Conservation (phyloP, 2,329 filamentous ascomycete species). For the Eurotiales sp. region DNA sequence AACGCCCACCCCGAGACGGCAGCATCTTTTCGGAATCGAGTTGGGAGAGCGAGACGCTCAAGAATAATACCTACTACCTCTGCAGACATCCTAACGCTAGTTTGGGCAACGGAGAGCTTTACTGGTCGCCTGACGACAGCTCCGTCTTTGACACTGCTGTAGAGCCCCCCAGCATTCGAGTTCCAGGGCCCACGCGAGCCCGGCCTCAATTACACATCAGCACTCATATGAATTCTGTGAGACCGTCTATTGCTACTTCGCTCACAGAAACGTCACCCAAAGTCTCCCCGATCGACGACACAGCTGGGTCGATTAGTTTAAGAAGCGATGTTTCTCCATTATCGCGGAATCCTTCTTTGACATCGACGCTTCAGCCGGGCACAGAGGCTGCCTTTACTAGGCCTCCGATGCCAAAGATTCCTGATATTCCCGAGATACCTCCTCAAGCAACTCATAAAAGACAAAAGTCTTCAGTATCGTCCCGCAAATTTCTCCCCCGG, state of each 20-base stretch:
- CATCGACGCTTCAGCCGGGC: slow-evolving; percentile 22
- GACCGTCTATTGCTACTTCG: slow-evolving; percentile 20
- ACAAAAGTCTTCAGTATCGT: slow-evolving; percentile 33
- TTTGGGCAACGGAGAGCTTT: slow-evolving; percentile 22
- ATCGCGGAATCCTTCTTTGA: slow-evolving; percentile 28
- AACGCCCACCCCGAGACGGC: slow-evolving; percentile 20
- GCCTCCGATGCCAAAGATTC: slow-evolving; percentile 17
- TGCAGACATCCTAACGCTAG: slow-evolving; percentile 33
- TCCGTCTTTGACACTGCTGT: slow-evolving; percentile 24
- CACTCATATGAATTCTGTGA: slow-evolving; percentile 24
- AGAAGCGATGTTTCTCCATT: slow-evolving; percentile 22
- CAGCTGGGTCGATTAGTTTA: slow-evolving; percentile 14
- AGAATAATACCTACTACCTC: slow-evolving; percentile 35
- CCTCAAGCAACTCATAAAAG: slow-evolving; percentile 23
- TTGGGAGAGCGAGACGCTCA: slow-evolving; percentile 35
- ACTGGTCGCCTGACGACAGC: slow-evolving; percentile 20
- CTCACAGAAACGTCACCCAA: slow-evolving; percentile 7
- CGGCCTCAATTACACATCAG: slow-evolving; percentile 30
- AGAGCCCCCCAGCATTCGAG: slow-evolving; percentile 28
- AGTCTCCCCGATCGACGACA: slow-evolving; percentile 7
- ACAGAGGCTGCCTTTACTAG: slow-evolving; percentile 10
- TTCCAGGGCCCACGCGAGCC: slow-evolving; percentile 27
- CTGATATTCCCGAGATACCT: slow-evolving; percentile 22
- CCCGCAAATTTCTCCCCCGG: slow-evolving; percentile 31
- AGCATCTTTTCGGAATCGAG: slow-evolving; percentile 32